phyloP scores from a whole-genome alignment of 176 grass and related monocot genomes.

The Tillandsia leiboldiana region DNA sequence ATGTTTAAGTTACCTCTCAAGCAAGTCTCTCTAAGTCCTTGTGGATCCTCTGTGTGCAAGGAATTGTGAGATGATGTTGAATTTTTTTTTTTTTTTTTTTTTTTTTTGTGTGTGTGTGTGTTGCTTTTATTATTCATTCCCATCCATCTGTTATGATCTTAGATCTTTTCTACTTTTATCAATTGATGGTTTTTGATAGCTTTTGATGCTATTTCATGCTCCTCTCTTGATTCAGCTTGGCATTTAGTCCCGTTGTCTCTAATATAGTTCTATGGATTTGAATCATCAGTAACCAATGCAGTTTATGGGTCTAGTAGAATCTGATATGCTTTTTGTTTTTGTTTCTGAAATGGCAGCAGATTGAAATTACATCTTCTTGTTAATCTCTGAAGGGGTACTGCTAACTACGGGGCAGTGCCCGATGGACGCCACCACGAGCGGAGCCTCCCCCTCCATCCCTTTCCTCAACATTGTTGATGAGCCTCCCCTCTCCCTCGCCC shows the following conservation, averaged over 20 bases:
- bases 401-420: conserved; percentile 6
- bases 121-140: too few species aligned
- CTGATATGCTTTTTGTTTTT: neutral
- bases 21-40: neutral
- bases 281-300: neutral
- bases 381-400: neutral
- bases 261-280: neutral
- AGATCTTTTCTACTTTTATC: neutral
- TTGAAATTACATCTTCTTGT: neutral
- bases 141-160: too few species aligned
- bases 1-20: neutral
- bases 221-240: neutral
- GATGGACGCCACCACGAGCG: conserved; percentile 72
- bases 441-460: conserved; percentile 47
- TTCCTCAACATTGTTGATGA: conserved; percentile 62
- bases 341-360: neutral
- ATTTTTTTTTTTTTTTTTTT: too few species aligned
- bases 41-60: neutral
- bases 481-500: conserved; percentile 46
- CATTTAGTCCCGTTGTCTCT: neutral
- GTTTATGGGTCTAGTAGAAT: neutral
- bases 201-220: neutral
- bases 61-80: too few species aligned
- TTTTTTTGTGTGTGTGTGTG: too few species aligned
- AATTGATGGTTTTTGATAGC: neutral